phyloP scores from a whole-genome alignment of 345 rosid species.

The Syzygium jambos region DNA sequence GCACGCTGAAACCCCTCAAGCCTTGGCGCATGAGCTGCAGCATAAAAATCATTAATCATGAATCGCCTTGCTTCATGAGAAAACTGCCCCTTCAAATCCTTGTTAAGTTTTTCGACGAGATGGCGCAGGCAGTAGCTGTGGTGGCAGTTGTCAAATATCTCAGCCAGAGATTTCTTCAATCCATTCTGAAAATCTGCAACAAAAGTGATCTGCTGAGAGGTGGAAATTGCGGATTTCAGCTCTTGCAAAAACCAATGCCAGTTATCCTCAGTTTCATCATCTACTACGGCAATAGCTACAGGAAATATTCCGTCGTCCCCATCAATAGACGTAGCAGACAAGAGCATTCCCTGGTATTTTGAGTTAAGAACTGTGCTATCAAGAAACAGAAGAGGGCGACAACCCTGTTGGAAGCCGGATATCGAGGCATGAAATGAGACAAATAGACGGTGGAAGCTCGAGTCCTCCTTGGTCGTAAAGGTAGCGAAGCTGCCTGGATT shows the following conservation, averaged over 20 bases:
- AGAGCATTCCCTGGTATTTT: constrained; percentile 68
- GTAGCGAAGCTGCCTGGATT: constrained; percentile 83
- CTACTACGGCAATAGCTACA: constrained; percentile 76
- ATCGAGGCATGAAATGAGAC: constrained; percentile 80
- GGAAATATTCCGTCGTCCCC: constrained; percentile 83
- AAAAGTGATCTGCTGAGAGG: constrained; percentile 53
- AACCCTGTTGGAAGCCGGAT: constrained; percentile 78
- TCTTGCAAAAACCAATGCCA: constrained; percentile 85
- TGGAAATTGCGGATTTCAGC: constrained; percentile 54
- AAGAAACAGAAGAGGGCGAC: constrained; percentile 81
- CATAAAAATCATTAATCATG: constrained; percentile 67
- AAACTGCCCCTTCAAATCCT: constrained; percentile 72
- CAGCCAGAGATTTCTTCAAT: constrained; percentile 52
- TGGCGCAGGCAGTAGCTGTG: constrained; percentile 76
- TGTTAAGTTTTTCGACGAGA: constrained; percentile 69
- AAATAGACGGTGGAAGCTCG: constrained; percentile 80
- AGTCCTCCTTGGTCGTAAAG: constrained; percentile 81
- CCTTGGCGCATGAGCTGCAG: constrained; percentile 68
- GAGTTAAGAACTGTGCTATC: constrained; percentile 67
- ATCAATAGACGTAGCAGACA: constrained; percentile 67
- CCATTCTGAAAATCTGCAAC: constrained; percentile 78
- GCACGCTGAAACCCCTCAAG: constrained; percentile 49
- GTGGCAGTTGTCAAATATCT: constrained; percentile 59
- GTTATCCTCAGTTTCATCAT: constrained; percentile 73
- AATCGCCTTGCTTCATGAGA: constrained; percentile 91